Conservation (phyloP, 345 rosid genomes). For the Crucihimalaya himalaica region DNA sequence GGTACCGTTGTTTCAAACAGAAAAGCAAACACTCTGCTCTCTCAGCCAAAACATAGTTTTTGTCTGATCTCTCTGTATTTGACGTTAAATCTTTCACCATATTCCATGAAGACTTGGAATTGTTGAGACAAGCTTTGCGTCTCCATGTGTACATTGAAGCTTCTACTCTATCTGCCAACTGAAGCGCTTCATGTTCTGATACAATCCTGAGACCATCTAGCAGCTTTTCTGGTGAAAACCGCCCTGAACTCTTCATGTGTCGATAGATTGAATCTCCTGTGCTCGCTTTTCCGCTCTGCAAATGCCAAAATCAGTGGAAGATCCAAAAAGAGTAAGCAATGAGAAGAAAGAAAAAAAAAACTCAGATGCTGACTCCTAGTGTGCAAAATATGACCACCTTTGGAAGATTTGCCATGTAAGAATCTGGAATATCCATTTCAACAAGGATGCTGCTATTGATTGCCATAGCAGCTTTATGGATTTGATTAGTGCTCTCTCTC, state of each 20-base stretch:
- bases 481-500: constrained; percentile 73
- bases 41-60: constrained; percentile 73
- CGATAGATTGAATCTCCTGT: constrained; percentile 77
- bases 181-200: constrained; percentile 86
- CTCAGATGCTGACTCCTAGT: too few species aligned
- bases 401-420: constrained; percentile 77
- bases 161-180: constrained; percentile 77
- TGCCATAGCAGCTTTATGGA: constrained; percentile 94
- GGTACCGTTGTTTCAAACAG: constrained; percentile 79
- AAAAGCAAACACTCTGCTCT: constrained; percentile 81
- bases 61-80: constrained; percentile 59
- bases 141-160: constrained; percentile 97
- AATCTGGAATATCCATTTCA: constrained; percentile 85
- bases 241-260: constrained; percentile 50
- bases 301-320: not conserved
- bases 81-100: constrained; percentile 78
- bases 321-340: too few species aligned
- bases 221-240: constrained; percentile 64
- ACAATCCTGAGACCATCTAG: constrained; percentile 61
- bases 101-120: constrained; percentile 86
- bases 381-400: constrained; percentile 46
- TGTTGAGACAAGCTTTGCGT: constrained; percentile 68
- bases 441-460: constrained; percentile 72
- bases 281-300: constrained; percentile 74
- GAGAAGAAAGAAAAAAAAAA: too few species aligned